Percentiles rank a stretch among this genome's conserved stretches.
phyloP scores from a whole-genome alignment of 768 basidiomycete species.

The Epithele typhae region DNA sequence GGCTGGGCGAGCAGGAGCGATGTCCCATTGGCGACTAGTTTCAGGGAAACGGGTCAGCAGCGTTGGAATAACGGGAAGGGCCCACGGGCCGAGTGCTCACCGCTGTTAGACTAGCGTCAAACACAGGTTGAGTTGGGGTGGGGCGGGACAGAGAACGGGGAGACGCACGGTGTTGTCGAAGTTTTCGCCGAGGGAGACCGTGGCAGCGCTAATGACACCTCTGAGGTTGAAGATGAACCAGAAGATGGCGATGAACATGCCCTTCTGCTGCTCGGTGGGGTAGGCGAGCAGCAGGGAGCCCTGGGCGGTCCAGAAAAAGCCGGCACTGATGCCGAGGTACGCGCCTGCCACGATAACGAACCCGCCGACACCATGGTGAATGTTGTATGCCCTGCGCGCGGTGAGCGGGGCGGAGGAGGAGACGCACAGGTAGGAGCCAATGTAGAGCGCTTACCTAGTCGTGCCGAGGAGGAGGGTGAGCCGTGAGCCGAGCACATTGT shows the following conservation, averaged over 20 bases:
- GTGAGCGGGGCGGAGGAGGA: background rate
- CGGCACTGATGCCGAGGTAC: constrained; percentile 68
- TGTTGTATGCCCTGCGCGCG: constrained; percentile 55
- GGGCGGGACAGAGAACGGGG: constrained; percentile 3
- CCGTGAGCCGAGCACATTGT: constrained; percentile 76
- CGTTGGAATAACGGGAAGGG: background rate
- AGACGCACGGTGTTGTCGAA: constrained; percentile 49
- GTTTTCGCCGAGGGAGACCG: constrained; percentile 70
- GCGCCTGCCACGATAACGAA: constrained; percentile 74
- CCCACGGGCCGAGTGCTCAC: constrained; percentile 15
- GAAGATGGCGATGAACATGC: constrained; percentile 72
- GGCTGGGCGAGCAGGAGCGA: too few relatives aligned
- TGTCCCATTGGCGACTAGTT: constrained; percentile 62
- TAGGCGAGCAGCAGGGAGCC: constrained; percentile 84
- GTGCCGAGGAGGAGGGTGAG: constrained; percentile 73
- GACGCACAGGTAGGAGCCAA: constrained; percentile 66
- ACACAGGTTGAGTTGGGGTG: background rate
- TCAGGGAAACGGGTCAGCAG: background rate
- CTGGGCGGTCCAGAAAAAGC: constrained; percentile 77
- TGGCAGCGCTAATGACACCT: constrained; percentile 70
- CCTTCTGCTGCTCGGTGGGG: constrained; percentile 76
- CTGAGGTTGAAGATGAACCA: constrained; percentile 85
- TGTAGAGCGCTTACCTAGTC: constrained; percentile 71
- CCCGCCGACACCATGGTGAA: constrained; percentile 52
- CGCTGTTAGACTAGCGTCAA: constrained; percentile 22